phyloP scores from a whole-genome alignment of 805 yeast genomes.

The Komagataella populi region DNA sequence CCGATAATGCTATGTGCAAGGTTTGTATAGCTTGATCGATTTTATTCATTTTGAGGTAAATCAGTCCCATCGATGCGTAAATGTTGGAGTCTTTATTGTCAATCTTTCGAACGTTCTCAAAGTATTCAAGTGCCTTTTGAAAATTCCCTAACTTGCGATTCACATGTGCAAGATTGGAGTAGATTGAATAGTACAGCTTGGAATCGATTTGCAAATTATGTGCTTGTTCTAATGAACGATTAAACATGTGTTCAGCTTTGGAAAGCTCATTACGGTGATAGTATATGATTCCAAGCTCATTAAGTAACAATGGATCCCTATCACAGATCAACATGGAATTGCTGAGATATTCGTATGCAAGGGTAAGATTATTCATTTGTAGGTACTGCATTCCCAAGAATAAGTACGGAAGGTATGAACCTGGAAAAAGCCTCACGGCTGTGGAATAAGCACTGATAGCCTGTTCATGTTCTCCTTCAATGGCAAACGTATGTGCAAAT shows the following conservation, averaged over 20 bases:
- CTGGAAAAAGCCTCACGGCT: slow-evolving; percentile 83
- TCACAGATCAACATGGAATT: slow-evolving; percentile 70
- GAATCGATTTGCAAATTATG: slow-evolving; percentile 67
- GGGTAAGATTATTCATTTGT: slow-evolving; percentile 67
- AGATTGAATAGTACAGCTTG: slow-evolving; percentile 74
- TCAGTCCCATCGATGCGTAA: slow-evolving; percentile 74
- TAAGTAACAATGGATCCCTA: slow-evolving; percentile 74
- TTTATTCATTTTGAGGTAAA: slow-evolving; percentile 59
- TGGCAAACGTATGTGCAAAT: slow-evolving; percentile 94
- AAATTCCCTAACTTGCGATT: slow-evolving; percentile 52
- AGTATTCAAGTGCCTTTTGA: slow-evolving; percentile 59
- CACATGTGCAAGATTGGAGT: slow-evolving; percentile 81
- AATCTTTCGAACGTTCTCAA: slow-evolving; percentile 59
- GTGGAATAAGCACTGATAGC: slow-evolving; percentile 96
- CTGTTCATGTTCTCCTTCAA: slow-evolving; percentile 98
- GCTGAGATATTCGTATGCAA: slow-evolving; percentile 77
- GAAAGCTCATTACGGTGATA: slow-evolving; percentile 60
- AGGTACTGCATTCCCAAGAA: slow-evolving; percentile 94
- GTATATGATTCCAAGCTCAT: slow-evolving; percentile 87
- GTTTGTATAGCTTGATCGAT: slow-evolving; percentile 55
- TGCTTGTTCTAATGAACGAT: slow-evolving; percentile 60
- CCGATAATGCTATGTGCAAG: slow-evolving; percentile 70
- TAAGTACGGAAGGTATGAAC: slow-evolving; percentile 79
- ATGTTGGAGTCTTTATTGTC: slow-evolving; percentile 59
- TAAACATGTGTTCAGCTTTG: slow-evolving; percentile 58